Base-by-base conservation (phyloP, 2,329 filamentous ascomycete species). In the Hymenoscyphus salicellus region DNA sequence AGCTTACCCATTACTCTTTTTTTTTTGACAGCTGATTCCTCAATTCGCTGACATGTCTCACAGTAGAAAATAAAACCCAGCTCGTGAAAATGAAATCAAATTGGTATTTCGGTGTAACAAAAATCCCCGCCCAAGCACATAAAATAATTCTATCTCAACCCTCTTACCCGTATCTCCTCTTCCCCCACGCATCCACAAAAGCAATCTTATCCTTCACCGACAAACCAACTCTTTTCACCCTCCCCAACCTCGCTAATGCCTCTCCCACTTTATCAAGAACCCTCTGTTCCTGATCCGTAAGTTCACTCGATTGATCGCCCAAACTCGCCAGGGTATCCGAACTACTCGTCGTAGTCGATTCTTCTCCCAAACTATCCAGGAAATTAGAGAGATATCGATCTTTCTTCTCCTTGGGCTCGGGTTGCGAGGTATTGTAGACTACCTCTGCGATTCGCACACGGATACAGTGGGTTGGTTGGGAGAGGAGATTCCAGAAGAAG, bases 401-500 rank as follows among this genome's bases (percentile, higher is more conserved):
- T 56, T 67, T 73, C 58, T 74, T 74, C 57, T 75, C 70, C 7
- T 68, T 68, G 8, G 69, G 69, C 2, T 36, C 43, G 6, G 72
- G 72, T 17, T 75, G 75, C 1, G 81, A 75, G 3, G 78, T 81
- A 66, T 87, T 88, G 69, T 79, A 77, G 58, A 93, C 84, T 0
- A 85, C 85, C 73, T 94, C 91, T 0, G 93, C 95, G 63, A 99
- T 93, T 59, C 95, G 86, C 14, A 98, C 94, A 28, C 93, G 87
- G 72, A 99, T 94, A 72, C 88, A 93, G 69, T 97, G 95, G 1
- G 91, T 96, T 0, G 93, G 91, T 58, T 89, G 87, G 55, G 90
- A 91, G 38, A 97, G 86, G 8, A 98, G 81, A 61, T 89, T 90
- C 93, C 93, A 99, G 8, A 97, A 74, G 76, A 97, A 97, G 1